Base-by-base conservation (phyloP, 345 rosid species). In the Anacardium occidentale region DNA sequence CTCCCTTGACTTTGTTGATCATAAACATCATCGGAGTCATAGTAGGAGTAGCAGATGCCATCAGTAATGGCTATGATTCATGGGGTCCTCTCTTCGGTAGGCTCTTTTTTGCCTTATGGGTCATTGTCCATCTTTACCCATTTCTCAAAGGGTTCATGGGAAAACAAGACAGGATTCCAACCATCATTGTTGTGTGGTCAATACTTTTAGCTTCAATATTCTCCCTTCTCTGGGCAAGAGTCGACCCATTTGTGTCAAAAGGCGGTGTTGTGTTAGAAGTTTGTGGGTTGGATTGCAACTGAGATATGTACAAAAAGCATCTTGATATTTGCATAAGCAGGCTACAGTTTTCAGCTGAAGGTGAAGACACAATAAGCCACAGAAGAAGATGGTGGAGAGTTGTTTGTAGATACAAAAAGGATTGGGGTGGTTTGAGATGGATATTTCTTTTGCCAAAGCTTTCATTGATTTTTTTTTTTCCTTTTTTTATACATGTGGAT, bases 31-130 rank as follows among this genome's bases (percentile, higher is more conserved):
- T 85, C 0, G 93, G 93, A 60, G 86, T 89, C 69, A 22, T 87
- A 52, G 83, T 87, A 44, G 93, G 93, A 54, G 24, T 86, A 26
- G 77, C 91, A 0, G 85, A 89, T 66, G 93, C 93, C 52, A 87
- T 89, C 69, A 83, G 81, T 48, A 89, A 83, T 3, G 93, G 93
- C 2, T 89, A 89, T 9, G 91, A 89, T 55, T 73, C 93, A 2
- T 88, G 93, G 90, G 93, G 90, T 37, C 92, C 92, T 0, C 81
- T 88, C 34, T 84, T 88, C 3, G 92, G 92, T 13, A 84, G 74
- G 74, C 76, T 88, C 15, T 79, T 88, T 69, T 88, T 88, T 32
- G 85, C 92, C 0, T 24, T 86, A 29, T 88, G 92, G 92, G 92
- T 88, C 54, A 86, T 88, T 29, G 64, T 84, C 67, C 92, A 86